phyloP scores from a whole-genome alignment of 2,329 filamentous ascomycete species.

The Ceratocystiopsis sp. region DNA sequence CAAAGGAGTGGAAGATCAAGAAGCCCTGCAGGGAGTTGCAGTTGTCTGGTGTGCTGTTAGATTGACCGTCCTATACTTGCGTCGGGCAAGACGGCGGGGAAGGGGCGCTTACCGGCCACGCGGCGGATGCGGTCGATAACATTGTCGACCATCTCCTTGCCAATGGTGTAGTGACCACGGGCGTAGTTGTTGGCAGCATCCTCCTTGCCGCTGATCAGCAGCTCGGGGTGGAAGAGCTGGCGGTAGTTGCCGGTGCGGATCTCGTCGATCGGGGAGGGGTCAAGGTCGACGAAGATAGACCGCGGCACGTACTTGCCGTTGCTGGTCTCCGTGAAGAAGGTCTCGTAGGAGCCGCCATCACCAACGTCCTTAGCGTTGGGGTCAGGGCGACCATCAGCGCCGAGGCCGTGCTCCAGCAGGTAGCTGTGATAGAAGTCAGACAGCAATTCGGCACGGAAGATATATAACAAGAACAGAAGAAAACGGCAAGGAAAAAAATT shows the following conservation, averaged over 20 bases:
- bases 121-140: constrained; percentile 55
- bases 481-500: background rate
- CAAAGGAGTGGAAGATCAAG: constrained; percentile 60
- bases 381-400: constrained; percentile 45
- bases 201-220: constrained; percentile 57
- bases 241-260: constrained; percentile 52
- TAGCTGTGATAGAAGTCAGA: constrained; percentile 28
- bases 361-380: constrained; percentile 40
- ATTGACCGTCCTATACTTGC: constrained; percentile 7
- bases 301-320: constrained; percentile 56
- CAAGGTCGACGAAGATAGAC: constrained; percentile 55
- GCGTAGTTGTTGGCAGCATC: constrained; percentile 66
- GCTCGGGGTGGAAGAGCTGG: constrained; percentile 55
- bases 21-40: constrained; percentile 58
- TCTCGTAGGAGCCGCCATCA: constrained; percentile 50
- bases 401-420: constrained; percentile 55
- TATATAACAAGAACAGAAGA: too few species aligned
- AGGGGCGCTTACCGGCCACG: constrained; percentile 38
- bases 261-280: constrained; percentile 58
- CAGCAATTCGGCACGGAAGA: too few species aligned
- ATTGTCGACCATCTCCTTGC: constrained; percentile 58
- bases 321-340: constrained; percentile 59
- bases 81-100: background rate
- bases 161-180: constrained; percentile 59
- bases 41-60: constrained; percentile 34